phyloP scores from a whole-genome alignment of 1,139 yeast species.

The Geotrichum fermentans region DNA sequence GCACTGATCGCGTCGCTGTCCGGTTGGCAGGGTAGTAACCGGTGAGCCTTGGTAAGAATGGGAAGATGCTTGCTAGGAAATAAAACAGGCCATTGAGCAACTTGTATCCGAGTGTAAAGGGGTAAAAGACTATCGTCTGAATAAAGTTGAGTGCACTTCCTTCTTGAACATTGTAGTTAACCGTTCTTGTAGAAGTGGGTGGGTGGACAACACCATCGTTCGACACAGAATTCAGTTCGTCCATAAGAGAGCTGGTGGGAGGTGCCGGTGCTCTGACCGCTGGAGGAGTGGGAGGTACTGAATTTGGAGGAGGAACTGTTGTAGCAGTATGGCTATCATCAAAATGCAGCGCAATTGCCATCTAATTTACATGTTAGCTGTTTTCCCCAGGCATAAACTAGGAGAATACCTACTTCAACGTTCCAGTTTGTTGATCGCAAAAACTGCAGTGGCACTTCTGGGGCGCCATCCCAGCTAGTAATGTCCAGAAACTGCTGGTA shows the following conservation, averaged over 20 bases:
- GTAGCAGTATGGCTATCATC: slow-evolving; percentile 27
- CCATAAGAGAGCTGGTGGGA: slow-evolving; percentile 30
- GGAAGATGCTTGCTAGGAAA: slow-evolving; percentile 35
- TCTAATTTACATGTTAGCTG: no score
- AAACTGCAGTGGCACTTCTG: slow-evolving; percentile 27
- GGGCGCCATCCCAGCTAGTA: slow-evolving; percentile 31
- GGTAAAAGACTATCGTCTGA: slow-evolving; percentile 33
- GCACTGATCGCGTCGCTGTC: slow-evolving; percentile 33
- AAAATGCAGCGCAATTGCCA: slow-evolving; percentile 33
- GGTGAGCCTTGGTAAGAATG: slow-evolving; percentile 37
- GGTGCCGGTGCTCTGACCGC: slow-evolving; percentile 1
- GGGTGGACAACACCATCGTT: slow-evolving; percentile 23
- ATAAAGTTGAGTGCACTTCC: slow-evolving; percentile 29
- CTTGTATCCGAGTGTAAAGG: slow-evolving; percentile 35
- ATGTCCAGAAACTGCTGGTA: slow-evolving; percentile 31
- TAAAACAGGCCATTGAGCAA: slow-evolving; percentile 33
- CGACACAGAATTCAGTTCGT: slow-evolving; percentile 28
- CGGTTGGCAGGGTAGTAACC: slow-evolving; percentile 39
- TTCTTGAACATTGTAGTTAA: slow-evolving; percentile 25
- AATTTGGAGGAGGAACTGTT: slow-evolving; percentile 15
- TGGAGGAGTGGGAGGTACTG: slow-evolving; percentile 15
- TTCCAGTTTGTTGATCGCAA: slow-evolving; percentile 32
- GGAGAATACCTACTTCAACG: slow-evolving; percentile 26
- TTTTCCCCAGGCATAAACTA: no score
- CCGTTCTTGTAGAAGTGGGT: slow-evolving; percentile 23